Evolutionary conservation across 1,284 basidiomycete species (phyloP), one percentile per base, ranked within the genome.

Genomic region (Fomitopsis pinicola): DNA sequence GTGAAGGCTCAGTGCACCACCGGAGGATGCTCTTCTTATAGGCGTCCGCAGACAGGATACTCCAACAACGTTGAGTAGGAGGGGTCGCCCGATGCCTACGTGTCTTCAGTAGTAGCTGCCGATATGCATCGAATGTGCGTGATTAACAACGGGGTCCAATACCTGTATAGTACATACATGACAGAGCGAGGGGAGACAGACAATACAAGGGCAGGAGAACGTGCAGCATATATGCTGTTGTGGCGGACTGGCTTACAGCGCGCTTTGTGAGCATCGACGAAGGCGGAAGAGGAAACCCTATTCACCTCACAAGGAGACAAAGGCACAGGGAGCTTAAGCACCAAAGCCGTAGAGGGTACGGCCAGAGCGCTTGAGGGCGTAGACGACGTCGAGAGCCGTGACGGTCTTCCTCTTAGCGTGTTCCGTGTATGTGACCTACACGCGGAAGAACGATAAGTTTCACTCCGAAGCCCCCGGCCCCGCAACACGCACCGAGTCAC

Each of bases 331-430:
- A 14, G 30, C n/a, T 71, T 64, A 89, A 62, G 84, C 84, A 74
- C 88, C 88, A 78, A 91, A 89, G 76, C 88, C 91, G 76, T 92
- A 93, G 59, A 93, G 84, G 61, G 89, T 92, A 66, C 89, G 83
- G 65, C 89, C 89, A 55, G 88, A 88, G 59, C 91, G 83, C 85
- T 94, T 94, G 73, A 94, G 84, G 36, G 92, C 90, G 77, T 92
- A 92, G 65, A 92, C 89, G 66, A 90, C 87, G 70, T 90, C 88
- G 62, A 90, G 87, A 28, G 91, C 90, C 52, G 88, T 91, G 65
- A 94, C 90, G 40, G 91, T 93, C 86, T 93, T 93, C 73, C 90
- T 85, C 84, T 94, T 94, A 69, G 92, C 91, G 78, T 94, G 91
- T 76, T 93, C 92, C 60, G 90, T 91, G 84, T 94, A 94, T 59